Evolutionary conservation across 2,329 filamentous ascomycete species (phyloP).

Genomic region (Trichoderma guizhouense): DNA sequence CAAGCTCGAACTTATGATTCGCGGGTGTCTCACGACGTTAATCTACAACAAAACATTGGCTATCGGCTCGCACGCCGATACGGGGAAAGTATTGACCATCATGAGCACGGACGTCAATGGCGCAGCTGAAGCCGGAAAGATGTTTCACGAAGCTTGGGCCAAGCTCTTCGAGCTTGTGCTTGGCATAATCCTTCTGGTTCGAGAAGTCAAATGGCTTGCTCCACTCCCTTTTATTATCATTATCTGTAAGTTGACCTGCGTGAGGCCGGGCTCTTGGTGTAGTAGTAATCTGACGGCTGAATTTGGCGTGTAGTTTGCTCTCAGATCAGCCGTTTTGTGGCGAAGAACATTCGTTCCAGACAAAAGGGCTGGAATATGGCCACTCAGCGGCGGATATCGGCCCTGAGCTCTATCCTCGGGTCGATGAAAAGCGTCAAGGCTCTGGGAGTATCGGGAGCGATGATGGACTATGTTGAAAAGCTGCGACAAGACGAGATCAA

Average conservation of each 20-base stretch:
- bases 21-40: constrained; percentile 35
- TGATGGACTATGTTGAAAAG: constrained; percentile 22
- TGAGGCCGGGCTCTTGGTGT: neutral
- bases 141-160: constrained; percentile 44
- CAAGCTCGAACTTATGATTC: constrained; percentile 32
- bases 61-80: constrained; percentile 24
- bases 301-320: constrained; percentile 36
- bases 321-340: constrained; percentile 39
- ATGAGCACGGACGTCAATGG: constrained; percentile 41
- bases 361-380: constrained; percentile 41
- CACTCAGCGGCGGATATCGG: constrained; percentile 39
- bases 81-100: constrained; percentile 36
- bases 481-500: constrained; percentile 32
- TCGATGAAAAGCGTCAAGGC: constrained; percentile 42
- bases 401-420: constrained; percentile 33
- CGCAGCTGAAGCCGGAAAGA: constrained; percentile 31
- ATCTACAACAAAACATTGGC: constrained; percentile 34
- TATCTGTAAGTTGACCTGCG: constrained; percentile 31
- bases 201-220: constrained; percentile 42
- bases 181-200: constrained; percentile 37
- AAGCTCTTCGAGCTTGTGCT: constrained; percentile 40
- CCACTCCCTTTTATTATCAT: constrained; percentile 41
- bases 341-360: constrained; percentile 32
- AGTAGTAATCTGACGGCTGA: neutral
- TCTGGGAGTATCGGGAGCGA: constrained; percentile 32